Conservation (phyloP, 2,329 filamentous ascomycete species). For the Aureobasidium sp. region DNA sequence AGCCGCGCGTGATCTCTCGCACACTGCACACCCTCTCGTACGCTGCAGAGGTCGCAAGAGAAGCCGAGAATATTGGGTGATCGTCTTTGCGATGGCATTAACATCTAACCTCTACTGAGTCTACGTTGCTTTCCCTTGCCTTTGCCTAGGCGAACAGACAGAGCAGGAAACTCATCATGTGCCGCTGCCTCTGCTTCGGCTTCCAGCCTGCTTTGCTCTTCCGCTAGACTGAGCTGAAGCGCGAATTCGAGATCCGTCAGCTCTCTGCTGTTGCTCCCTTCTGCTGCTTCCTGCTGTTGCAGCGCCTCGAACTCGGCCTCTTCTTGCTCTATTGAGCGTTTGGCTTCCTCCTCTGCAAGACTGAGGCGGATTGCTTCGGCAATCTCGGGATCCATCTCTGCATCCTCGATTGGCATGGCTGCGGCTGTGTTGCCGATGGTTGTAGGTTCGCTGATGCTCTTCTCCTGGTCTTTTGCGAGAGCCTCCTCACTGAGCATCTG, state of each 20-base stretch:
- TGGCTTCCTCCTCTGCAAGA: conserved; percentile 20
- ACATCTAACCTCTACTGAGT: background rate
- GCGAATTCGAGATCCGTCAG: conserved; percentile 53
- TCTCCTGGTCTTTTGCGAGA: conserved; percentile 40
- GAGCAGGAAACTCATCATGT: conserved; percentile 22
- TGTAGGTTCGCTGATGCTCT: conserved; percentile 33
- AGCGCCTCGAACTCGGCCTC: conserved; percentile 14
- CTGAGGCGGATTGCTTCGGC: conserved; percentile 54
- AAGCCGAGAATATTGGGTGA: background rate
- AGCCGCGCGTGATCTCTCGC: background rate
- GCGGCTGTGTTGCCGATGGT: conserved; percentile 28
- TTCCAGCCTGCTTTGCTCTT: conserved; percentile 40
- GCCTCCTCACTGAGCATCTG: conserved; percentile 53
- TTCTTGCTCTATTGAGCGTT: conserved; percentile 4
- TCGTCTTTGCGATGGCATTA: background rate
- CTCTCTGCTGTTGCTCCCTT: conserved; percentile 33
- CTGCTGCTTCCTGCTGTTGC: conserved; percentile 22
- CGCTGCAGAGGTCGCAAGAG: background rate
- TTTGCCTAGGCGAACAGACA: conserved; percentile 16
- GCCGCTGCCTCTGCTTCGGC: conserved; percentile 11
- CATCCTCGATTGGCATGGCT: conserved; percentile 22
- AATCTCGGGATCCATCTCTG: conserved; percentile 48
- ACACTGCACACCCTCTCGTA: too few relatives aligned
- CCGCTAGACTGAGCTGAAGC: conserved; percentile 52
- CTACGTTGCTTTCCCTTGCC: background rate